phyloP scores from a whole-genome alignment of 164 flowering plant species.

The Nelumbo lutea region DNA sequence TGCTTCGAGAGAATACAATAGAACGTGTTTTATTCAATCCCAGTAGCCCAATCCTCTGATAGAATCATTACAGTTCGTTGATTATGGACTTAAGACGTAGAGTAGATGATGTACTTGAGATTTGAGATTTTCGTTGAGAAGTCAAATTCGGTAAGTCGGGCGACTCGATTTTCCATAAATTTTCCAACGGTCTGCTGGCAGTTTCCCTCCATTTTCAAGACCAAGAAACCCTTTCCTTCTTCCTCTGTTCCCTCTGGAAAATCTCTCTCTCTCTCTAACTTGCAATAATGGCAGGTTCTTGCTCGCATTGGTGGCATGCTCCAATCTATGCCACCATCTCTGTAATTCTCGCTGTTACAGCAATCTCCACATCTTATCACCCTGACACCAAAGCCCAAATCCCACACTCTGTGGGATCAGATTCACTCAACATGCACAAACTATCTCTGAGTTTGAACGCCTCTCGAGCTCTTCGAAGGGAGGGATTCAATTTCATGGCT shows the following conservation, averaged over 20 bases:
- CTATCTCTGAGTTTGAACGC: constrained; percentile 27
- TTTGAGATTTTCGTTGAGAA: too few species aligned
- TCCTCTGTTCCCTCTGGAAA: neutral
- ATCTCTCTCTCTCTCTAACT: neutral
- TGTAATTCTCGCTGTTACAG: constrained; percentile 35
- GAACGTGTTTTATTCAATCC: too few species aligned
- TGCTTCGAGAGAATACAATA: too few species aligned
- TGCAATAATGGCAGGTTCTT: constrained; percentile 16
- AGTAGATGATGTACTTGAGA: too few species aligned
- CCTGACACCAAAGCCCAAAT: constrained; percentile 12
- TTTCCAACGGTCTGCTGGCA: too few species aligned
- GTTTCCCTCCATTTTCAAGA: too few species aligned
- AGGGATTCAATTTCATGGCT: constrained; percentile 51
- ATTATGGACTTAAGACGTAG: too few species aligned
- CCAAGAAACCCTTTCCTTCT: neutral
- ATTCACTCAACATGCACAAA: neutral
- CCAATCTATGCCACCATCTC: constrained; percentile 24
- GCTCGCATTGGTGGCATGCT: constrained; percentile 25
- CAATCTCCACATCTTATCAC: constrained; percentile 33
- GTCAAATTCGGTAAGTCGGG: too few species aligned
- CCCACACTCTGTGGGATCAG: constrained; percentile 4
- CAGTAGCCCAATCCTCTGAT: too few species aligned
- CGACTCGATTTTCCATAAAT: too few species aligned
- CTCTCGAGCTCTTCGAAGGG: constrained; percentile 34
- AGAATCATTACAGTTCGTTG: too few species aligned